A percentile compares a stretch with the other conserved stretches of the same genome.
Evolutionary conservation across 2,329 filamentous ascomycete genomes (phyloP).

Genomic region (Cladosporium halotolerans): DNA sequence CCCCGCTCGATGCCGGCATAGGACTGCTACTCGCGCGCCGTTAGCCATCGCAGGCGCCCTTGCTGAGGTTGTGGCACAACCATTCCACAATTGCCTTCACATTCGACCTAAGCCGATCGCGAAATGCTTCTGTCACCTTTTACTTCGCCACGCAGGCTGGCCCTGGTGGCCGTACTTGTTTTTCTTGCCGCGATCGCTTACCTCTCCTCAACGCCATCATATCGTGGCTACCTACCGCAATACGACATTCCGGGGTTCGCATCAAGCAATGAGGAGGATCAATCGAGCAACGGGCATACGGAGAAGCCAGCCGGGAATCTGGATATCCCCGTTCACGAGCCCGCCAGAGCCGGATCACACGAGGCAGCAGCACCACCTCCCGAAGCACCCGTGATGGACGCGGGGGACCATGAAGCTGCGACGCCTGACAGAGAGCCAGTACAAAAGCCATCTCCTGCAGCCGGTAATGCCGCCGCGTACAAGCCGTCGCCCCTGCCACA

Average conservation of each 20-base stretch:
- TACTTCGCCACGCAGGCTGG: constrained; percentile 34
- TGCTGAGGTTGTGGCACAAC: neutral
- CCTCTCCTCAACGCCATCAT: constrained; percentile 19
- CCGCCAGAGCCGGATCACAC: neutral
- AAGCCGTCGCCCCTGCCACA: constrained; percentile 8
- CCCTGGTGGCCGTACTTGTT: constrained; percentile 30
- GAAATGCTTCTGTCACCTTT: constrained; percentile 23
- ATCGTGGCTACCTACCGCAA: constrained; percentile 19
- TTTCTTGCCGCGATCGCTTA: constrained; percentile 26
- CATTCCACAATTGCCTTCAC: neutral
- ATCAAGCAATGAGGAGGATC: constrained; percentile 14
- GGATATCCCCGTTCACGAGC: neutral
- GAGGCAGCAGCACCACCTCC: neutral
- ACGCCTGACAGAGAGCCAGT: neutral
- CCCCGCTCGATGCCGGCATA: neutral
- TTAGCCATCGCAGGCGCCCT: neutral
- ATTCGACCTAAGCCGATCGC: neutral
- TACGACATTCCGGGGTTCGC: constrained; percentile 16
- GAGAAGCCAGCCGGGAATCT: constrained; percentile 5
- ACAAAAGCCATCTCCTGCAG: neutral
- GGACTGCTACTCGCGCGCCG: neutral
- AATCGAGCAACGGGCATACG: neutral
- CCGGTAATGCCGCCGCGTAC: neutral
- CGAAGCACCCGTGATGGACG: neutral
- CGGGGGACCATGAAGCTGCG: neutral